A percentile compares a stretch with the other conserved stretches of the same genome.
These are phyloP conservation scores for Clausena lansium DNA, from an alignment of 345 rosid genomes.

Conservation along the genomic window DNA sequence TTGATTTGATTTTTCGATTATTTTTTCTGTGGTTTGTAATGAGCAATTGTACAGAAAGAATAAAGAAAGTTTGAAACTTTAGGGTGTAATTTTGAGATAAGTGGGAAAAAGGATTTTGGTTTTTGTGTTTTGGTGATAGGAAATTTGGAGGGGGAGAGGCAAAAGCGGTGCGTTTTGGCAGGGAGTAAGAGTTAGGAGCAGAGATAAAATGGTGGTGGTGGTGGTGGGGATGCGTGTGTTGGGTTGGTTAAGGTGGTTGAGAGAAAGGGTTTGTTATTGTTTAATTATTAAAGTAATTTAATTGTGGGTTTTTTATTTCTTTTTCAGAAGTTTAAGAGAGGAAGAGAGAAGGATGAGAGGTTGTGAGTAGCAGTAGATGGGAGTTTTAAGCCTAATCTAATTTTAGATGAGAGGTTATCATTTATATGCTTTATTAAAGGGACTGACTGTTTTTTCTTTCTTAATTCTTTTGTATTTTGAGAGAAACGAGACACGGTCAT, in stretches of 20 bases:
- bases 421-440: not conserved
- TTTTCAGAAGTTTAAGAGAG: constrained; percentile 2
- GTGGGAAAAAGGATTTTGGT: not conserved
- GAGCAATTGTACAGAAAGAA: not conserved
- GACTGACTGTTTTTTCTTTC: not conserved
- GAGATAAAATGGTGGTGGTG: not conserved
- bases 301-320: not conserved
- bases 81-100: not conserved
- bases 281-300: not conserved
- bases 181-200: not conserved
- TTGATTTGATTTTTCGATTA: constrained; percentile 27
- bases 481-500: constrained; percentile 6
- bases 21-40: not conserved
- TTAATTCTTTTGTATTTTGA: not conserved
- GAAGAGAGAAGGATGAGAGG: not conserved
- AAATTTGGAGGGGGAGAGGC: not conserved
- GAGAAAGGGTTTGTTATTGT: not conserved
- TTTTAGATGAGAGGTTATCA: constrained; percentile 24
- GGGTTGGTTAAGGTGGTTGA: constrained; percentile 39
- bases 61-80: not conserved
- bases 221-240: not conserved
- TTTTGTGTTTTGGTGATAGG: not conserved
- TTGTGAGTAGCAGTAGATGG: constrained; percentile 7
- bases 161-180: constrained; percentile 9
- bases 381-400: constrained; percentile 21